Conservation (phyloP, 495 filamentous ascomycete species). For the Staphylotrichum tortipilum region DNA sequence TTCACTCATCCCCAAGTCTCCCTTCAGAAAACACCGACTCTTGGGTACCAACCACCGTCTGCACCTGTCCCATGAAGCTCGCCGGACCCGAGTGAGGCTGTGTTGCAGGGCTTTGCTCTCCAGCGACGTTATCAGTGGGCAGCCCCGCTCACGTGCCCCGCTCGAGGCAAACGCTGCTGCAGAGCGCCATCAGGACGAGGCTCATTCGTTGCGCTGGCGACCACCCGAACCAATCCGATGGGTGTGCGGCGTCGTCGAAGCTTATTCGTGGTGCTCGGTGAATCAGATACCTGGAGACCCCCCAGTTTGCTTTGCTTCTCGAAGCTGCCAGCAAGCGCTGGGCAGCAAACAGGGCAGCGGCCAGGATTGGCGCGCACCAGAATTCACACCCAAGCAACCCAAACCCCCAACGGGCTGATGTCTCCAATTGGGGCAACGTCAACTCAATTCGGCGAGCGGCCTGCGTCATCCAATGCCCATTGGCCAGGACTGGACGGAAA, state of each 20-base stretch:
- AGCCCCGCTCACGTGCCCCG: background rate
- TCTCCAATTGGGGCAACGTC: background rate
- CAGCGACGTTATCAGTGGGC: background rate
- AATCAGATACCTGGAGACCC: too few relatives aligned
- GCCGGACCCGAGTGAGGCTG: background rate
- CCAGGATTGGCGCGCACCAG: background rate
- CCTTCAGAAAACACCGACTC: too few relatives aligned
- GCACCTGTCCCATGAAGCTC: background rate
- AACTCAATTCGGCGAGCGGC: background rate
- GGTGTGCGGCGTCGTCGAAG: too few relatives aligned
- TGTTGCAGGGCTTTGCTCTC: background rate
- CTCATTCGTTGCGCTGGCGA: conserved; percentile 3
- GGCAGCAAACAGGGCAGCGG: background rate
- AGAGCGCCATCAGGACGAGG: background rate
- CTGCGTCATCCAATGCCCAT: background rate
- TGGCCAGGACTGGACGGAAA: conserved; percentile 1
- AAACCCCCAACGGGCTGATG: conserved; percentile 4
- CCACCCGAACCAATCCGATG: background rate
- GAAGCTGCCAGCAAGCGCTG: background rate
- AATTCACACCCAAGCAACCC: background rate
- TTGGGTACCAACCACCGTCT: too few relatives aligned
- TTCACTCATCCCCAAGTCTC: too few relatives aligned
- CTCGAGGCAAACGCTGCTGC: background rate
- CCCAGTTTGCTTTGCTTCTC: background rate
- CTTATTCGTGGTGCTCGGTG: background rate